phyloP scores from a whole-genome alignment of 2,329 filamentous ascomycete species.

The Ophiosphaerella korrae region DNA sequence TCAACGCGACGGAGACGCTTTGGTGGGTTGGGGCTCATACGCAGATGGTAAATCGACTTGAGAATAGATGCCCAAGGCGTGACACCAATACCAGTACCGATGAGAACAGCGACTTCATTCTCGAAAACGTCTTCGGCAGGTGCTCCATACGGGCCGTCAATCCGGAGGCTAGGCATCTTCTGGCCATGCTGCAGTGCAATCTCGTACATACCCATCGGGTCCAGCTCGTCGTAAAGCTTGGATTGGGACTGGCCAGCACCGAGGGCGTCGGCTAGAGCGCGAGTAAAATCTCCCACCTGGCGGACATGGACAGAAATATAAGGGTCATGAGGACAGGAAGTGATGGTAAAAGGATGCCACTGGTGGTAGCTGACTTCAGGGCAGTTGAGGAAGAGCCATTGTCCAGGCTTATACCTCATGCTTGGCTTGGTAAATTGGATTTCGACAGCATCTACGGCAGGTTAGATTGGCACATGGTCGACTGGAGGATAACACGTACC shows the following conservation, averaged over 20 bases:
- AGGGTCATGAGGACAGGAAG: constrained; percentile 93
- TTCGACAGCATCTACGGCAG: constrained; percentile 78
- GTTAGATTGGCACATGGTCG: constrained; percentile 32
- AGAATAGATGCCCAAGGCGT: constrained; percentile 86
- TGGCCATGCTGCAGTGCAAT: constrained; percentile 92
- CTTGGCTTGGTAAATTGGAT: constrained; percentile 96
- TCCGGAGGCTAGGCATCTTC: constrained; percentile 84
- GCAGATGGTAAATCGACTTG: constrained; percentile 98
- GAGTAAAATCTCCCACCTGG: constrained; percentile 95
- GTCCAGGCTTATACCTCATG: constrained; percentile 97
- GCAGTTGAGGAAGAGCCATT: constrained; percentile 96
- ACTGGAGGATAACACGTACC: constrained; percentile 55
- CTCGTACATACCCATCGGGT: constrained; percentile 97
- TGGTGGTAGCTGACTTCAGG: constrained; percentile 86
- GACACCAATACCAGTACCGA: constrained; percentile 85
- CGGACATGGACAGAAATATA: constrained; percentile 95
- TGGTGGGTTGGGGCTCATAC: constrained; percentile 86
- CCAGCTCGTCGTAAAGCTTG: constrained; percentile 87
- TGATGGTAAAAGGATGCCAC: constrained; percentile 99
- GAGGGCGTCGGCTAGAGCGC: constrained; percentile 90
- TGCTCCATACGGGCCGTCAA: constrained; percentile 95
- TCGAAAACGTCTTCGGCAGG: constrained; percentile 97
- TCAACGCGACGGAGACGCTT: constrained; percentile 90
- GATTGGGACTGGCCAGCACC: constrained; percentile 86
- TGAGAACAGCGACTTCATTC: constrained; percentile 84